Evolutionary conservation across 306 rosid species (phyloP).

Genomic region (Cicer bijugum): DNA sequence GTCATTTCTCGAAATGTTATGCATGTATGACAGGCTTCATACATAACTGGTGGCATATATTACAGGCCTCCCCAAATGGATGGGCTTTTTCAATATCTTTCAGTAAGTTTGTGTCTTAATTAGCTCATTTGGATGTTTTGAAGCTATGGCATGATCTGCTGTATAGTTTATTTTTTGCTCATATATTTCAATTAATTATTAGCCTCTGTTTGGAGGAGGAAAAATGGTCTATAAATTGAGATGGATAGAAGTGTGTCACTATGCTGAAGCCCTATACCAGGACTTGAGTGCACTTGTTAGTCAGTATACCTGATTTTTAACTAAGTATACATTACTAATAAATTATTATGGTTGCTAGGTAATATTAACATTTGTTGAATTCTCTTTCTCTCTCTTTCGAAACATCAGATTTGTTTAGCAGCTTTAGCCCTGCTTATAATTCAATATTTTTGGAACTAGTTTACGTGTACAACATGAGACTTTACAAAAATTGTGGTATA

Average conservation of each 20-base stretch:
- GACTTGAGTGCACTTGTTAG: conserved; percentile 20
- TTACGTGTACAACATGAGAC: neutral
- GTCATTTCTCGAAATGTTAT: conserved; percentile 44
- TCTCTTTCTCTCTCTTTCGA: neutral
- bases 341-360: neutral
- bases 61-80: conserved; percentile 84
- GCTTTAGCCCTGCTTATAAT: conserved; percentile 14
- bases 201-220: too few species aligned
- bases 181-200: too few species aligned
- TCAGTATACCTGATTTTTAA: neutral
- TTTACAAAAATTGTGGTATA: neutral
- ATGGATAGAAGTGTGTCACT: too few species aligned
- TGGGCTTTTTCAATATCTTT: conserved; percentile 89
- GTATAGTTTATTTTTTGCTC: too few species aligned
- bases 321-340: neutral
- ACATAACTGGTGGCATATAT: conserved; percentile 93
- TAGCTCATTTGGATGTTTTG: conserved; percentile 37
- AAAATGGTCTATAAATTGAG: too few species aligned
- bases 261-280: neutral
- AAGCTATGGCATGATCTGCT: conserved; percentile 12
- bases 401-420: conserved; percentile 10
- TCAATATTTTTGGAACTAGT: conserved; percentile 2
- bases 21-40: conserved; percentile 72
- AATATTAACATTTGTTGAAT: conserved; percentile 12
- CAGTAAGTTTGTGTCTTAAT: conserved; percentile 60